Percentiles rank a stretch among this genome's conserved stretches.
These are phyloP conservation scores for Larix kaempferi DNA, from an alignment of 75 land plant species.

Conservation along the genomic window DNA sequence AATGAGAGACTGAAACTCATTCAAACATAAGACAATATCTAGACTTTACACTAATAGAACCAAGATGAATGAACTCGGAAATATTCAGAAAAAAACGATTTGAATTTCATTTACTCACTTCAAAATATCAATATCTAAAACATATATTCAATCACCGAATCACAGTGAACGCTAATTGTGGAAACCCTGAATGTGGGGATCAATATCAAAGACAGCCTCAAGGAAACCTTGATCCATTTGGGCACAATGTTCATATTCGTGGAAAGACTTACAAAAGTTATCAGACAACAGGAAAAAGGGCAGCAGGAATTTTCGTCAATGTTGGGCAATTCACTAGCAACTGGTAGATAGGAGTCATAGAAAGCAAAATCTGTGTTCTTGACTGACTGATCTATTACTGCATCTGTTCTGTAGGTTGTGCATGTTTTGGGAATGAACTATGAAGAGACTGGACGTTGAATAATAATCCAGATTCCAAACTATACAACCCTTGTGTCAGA, in stretches of 20 bases:
- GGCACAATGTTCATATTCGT: neutral
- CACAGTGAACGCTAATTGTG: neutral
- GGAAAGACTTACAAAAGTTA: neutral
- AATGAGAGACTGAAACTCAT: neutral
- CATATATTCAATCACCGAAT: neutral
- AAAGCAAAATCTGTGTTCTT: neutral
- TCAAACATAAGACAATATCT: neutral
- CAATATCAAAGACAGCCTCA: neutral
- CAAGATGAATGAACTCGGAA: neutral
- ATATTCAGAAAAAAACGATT: neutral
- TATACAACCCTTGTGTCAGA: no score
- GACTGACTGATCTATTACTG: neutral
- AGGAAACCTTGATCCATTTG: neutral
- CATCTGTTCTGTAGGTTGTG: no score
- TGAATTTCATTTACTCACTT: neutral
- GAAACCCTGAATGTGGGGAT: neutral
- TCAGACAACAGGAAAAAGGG: neutral
- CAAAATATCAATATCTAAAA: neutral
- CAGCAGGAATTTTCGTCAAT: neutral
- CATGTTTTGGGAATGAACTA: no score
- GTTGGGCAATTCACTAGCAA: neutral
- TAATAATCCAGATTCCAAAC: no score
- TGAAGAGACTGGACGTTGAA: no score
- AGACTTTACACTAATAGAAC: neutral
- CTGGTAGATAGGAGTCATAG: neutral